Conservation (phyloP, 371 early-diverging fungal genomes). For the Mucor irregularis region DNA sequence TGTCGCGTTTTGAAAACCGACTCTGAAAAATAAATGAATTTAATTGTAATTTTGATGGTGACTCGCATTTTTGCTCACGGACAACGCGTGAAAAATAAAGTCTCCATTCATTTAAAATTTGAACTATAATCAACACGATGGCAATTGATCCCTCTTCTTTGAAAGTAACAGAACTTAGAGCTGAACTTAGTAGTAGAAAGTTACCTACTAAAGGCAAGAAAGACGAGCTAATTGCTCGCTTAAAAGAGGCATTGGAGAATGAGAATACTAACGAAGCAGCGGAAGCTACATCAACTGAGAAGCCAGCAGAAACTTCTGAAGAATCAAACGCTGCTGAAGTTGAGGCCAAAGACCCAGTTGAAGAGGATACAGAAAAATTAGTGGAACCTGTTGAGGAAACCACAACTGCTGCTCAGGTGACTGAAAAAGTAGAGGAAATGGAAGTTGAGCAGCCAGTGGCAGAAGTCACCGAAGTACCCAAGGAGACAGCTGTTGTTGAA, state of each 20-base stretch:
- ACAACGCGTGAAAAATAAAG: neutral
- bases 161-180: conserved; percentile 68
- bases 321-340: conserved; percentile 1
- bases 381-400: neutral
- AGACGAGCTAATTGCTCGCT: conserved; percentile 67
- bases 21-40: no score
- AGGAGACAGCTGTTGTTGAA: neutral
- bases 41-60: no score
- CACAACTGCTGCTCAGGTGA: neutral
- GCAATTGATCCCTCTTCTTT: conserved; percentile 24
- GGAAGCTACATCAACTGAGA: neutral
- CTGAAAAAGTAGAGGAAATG: no score
- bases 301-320: conserved; percentile 3
- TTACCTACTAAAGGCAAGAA: conserved; percentile 72
- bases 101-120: no score
- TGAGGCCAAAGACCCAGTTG: conserved; percentile 16
- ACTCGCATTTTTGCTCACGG: no score
- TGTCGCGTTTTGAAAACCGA: no score
- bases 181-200: conserved; percentile 59
- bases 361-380: neutral
- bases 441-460: neutral
- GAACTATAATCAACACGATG: no score
- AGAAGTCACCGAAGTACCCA: neutral
- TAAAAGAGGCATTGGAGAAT: conserved; percentile 48
- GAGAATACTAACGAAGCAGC: conserved; percentile 3